These are phyloP conservation scores for Trichoderma oligosporum DNA, from an alignment of 2,329 filamentous ascomycete genomes.

Conservation along the genomic window DNA sequence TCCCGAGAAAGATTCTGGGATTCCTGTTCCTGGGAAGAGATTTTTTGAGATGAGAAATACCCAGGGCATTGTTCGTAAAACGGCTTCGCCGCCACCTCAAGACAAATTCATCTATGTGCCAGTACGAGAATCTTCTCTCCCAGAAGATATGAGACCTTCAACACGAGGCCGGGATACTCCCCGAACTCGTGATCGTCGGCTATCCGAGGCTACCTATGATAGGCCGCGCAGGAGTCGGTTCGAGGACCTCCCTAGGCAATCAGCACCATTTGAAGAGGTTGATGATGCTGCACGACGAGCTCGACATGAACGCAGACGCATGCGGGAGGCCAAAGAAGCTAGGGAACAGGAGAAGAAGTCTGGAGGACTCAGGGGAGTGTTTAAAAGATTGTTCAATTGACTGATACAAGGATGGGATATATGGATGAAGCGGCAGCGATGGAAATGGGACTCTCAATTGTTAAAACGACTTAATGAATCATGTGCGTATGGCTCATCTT, in stretches of 20 bases:
- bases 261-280: slow-evolving; percentile 22
- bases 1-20: slow-evolving; percentile 24
- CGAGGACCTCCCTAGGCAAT: slow-evolving; percentile 24
- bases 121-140: slow-evolving; percentile 12
- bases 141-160: slow-evolving; percentile 3
- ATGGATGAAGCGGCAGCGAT: slow-evolving; percentile 7
- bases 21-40: slow-evolving; percentile 33
- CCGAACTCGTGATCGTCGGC: slow-evolving; percentile 22
- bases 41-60: slow-evolving; percentile 42
- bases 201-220: slow-evolving; percentile 11
- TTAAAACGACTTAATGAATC: slow-evolving; percentile 17
- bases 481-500: slow-evolving; percentile 19
- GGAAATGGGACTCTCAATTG: slow-evolving; percentile 11
- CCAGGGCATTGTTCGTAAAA: slow-evolving; percentile 32
- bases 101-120: slow-evolving; percentile 10
- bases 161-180: slow-evolving; percentile 12
- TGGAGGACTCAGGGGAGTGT: slow-evolving; percentile 34
- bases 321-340: slow-evolving; percentile 29
- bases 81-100: slow-evolving; percentile 23
- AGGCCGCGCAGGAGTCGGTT: slow-evolving; percentile 22
- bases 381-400: slow-evolving; percentile 38
- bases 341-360: slow-evolving; percentile 31
- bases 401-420: background rate
- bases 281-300: slow-evolving; percentile 35
- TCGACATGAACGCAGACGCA: slow-evolving; percentile 33